Base-by-base conservation (phyloP, 177 flowering plant genomes). In the Vitis hybrid region DNA sequence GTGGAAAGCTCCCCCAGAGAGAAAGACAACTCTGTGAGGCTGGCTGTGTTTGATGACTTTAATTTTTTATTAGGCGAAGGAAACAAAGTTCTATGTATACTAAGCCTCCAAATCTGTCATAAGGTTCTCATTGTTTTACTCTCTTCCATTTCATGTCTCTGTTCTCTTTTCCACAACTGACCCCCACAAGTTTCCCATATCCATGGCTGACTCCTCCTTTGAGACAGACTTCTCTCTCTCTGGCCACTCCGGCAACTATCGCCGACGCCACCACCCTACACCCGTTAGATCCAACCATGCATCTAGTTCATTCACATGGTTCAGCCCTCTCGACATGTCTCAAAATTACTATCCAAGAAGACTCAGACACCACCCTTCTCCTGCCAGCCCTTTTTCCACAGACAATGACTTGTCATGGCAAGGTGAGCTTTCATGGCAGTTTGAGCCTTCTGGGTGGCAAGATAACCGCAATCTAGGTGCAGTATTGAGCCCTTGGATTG, bases 401-500 rank as follows among this genome's bases (percentile, higher is more conserved):
- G 83, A 83, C 51, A 68, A 77, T 63, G 89, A 89, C 71, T 32
- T 3, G 67, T 87, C 89, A n/a, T 90, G 92, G 92, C 88, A 84
- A 72, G 71, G 79, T 8, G 95, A 90, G 71, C 62, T 90, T 58
- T 90, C 93, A 2, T 89, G 93, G 93, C 85, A 85, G 64, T 83
- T 89, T 67, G 83, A 85, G 66, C 88, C 92, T 0, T 72, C 84
- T 0, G 85, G 88, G 14, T 86, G 80, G 81, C 79, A 69, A 2
- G 86, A 85, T 2, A 56, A 55, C 49, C 65, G 73, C 30, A 77
- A 65, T 65, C 82, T 90, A 14, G 85, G 89, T 19, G 82, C 85
- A 1, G 91, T 85, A 0, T 67, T 90, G 0, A 83, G 86, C 59
- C 95, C 92, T 11, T 86, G 90, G 89, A 54, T 80, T 14, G 62